Base-by-base conservation (phyloP, 768 basidiomycete genomes). In the Kondoa subrosea region DNA sequence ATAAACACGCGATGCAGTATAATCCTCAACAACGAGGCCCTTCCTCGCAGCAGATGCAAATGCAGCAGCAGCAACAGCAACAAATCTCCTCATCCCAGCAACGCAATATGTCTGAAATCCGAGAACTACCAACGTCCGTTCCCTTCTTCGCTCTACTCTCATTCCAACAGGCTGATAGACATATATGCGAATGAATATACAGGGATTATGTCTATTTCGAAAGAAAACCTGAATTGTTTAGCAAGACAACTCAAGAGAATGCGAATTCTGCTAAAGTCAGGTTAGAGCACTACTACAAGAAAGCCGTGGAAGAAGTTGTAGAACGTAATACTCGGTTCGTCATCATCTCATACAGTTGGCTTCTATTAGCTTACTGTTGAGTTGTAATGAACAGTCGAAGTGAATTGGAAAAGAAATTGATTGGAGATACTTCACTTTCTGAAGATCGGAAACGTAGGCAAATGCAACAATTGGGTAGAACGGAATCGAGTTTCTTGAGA, bases 271-370 rank as follows among this genome's bases (percentile, higher is more conserved):
- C 92, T 1, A 91, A 95, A 77, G 81, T 96, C 78, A 95, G 93
- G 78, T 82, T 97, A 65, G 95, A 97, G 78, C 86, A 92, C 76
- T 95, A 86, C 76, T 99, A 96, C 79, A 95, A 96, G 77, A 86
- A 95, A 56, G 89, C 89, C 0, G 95, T 99, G 56, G 91, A 96
- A 76, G 83, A 87, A 58, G 93, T 93, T 15, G 89, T 99, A 59
- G 91, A 92, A 75, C 81, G 95, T 65, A 96, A 96, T 76, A 83
- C 85, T 65, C 84, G 93, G 91, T 91, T 62, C 67, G 78, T 50
- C 12, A 31, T 57, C 4, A 66, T 66, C 16, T 66, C 25, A 60
- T 66, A 17, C 56, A 3, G 12, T 25, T 14, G 56, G 17, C 65
- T 34, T 30, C 21, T 57, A 50, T 33, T 34, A 57, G 34, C 32